These are phyloP conservation scores for Penicillium crystallinum DNA, from an alignment of 495 filamentous ascomycete species.

Conservation along the genomic window DNA sequence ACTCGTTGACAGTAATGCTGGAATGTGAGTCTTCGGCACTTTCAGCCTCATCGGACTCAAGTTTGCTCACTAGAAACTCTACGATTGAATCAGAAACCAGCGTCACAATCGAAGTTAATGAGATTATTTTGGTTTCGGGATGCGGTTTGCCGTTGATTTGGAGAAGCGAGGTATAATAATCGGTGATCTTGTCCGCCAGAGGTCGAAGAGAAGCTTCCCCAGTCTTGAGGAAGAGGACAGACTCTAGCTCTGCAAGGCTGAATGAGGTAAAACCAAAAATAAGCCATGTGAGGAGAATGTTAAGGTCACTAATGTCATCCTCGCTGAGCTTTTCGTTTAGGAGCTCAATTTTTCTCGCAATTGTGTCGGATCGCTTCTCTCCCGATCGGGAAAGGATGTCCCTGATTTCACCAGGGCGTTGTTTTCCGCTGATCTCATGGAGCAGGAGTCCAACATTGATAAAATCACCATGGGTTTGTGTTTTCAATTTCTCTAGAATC, in stretches of 20 bases:
- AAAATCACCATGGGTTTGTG: conserved; percentile 13
- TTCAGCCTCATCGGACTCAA: neutral
- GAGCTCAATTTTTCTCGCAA: conserved; percentile 10
- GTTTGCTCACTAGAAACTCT: conserved; percentile 1
- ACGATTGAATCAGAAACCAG: conserved; percentile 15
- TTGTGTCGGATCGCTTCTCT: conserved; percentile 14
- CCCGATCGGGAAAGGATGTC: conserved; percentile 15
- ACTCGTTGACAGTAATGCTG: conserved; percentile 8
- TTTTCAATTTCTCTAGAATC: conserved; percentile 8
- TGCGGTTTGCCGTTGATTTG: conserved; percentile 1
- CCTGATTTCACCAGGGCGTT: conserved; percentile 16
- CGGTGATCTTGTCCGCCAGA: conserved; percentile 11
- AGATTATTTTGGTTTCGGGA: neutral
- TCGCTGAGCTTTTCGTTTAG: conserved; percentile 16
- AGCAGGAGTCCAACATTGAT: conserved; percentile 16
- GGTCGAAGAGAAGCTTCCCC: conserved; percentile 14
- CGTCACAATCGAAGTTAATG: neutral
- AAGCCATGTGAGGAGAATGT: conserved; percentile 13
- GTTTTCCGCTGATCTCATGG: conserved; percentile 15
- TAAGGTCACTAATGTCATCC: conserved; percentile 18
- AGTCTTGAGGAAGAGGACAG: conserved; percentile 9
- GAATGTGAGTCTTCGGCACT: neutral
- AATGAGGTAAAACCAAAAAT: neutral
- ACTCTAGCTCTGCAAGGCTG: conserved; percentile 7
- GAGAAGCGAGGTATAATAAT: conserved; percentile 12